Evolutionary conservation across 768 basidiomycete species (phyloP), one percentile per base, ranked within the genome.

Genomic region (Leccinum ochraceum): DNA sequence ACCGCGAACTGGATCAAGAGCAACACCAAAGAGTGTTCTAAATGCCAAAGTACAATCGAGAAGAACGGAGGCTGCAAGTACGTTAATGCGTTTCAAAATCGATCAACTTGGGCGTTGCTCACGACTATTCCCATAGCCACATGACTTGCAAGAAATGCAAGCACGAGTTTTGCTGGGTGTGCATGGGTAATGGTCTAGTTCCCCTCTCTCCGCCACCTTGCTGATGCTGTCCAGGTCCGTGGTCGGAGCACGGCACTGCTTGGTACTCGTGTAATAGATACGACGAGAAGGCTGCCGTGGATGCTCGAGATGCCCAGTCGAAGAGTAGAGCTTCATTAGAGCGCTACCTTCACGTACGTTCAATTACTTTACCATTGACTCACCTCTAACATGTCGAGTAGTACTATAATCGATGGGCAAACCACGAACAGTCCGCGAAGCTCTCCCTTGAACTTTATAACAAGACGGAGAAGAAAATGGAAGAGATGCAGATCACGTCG

Each of bases 81-180:
- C 70, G 94, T 88, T 20, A 89, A 36, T 95, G 92, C 88, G 6
- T 16, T n/a, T 92, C 94, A 89, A 92, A 65, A 69, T 89, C 85
- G 14, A 11, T 24, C 49, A 13, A n/a, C 26, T 28, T 28, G 26
- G 51, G 46, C 24, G 59, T 56, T 60, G 49, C 66, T 68, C 37
- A 71, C 32, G 3, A n/a, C 22, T 28, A 20, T 52, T 20, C 24
- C 60, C 44, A 9, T 64, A 97, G 95, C 81, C 97, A 99, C 75
- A 99, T 99, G 96, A 98, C 96, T 20, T 98, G 97, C 81, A 96
- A 97, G 83, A 98, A 98, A 78, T 98, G 97, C 83, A 96, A 94
- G 70, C 86, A 94, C 66, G 93, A 94, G 79, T 99, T 98, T 75
- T 99, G 97, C 74, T 99, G 97, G 97, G 95, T 99, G 44, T 99